Evolutionary conservation across 805 yeast genomes (phyloP).

Genomic region (Pichia paraexigua): DNA sequence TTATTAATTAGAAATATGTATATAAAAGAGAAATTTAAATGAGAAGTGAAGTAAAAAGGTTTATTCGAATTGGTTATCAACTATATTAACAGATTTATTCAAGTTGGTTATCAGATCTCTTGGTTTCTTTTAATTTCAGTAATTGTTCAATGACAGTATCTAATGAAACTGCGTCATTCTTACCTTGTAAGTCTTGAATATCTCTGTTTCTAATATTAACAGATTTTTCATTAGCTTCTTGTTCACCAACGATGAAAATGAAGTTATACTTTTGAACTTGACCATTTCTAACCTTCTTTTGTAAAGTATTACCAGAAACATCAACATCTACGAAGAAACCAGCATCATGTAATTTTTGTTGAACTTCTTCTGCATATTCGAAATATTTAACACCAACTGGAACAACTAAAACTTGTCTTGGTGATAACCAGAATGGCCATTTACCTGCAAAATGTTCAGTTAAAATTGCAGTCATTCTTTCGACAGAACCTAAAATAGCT

Average conservation of each 20-base stretch:
- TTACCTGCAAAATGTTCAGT: conserved; percentile 98
- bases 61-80: too few relatives aligned
- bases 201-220: conserved; percentile 98
- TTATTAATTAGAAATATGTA: neutral
- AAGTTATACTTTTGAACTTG: conserved; percentile 92
- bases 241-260: conserved; percentile 94
- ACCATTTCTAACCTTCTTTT: conserved; percentile 96
- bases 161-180: conserved; percentile 73
- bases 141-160: conserved; percentile 67
- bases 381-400: conserved; percentile 94
- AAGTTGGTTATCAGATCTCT: conserved; percentile 62
- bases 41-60: neutral
- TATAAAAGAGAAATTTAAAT: neutral
- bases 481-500: conserved; percentile 96
- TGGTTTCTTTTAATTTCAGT: conserved; percentile 56
- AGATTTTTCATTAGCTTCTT: conserved; percentile 68
- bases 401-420: conserved; percentile 92
- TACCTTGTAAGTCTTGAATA: conserved; percentile 84
- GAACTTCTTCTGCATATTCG: conserved; percentile 82
- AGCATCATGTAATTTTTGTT: conserved; percentile 55
- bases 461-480: conserved; percentile 97
- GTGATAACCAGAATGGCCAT: conserved; percentile 99
- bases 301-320: conserved; percentile 89
- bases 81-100: neutral
- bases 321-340: conserved; percentile 93